Percentiles rank a stretch among this genome's conserved stretches.
These are phyloP conservation scores for Cyclotella cryptica DNA, from an alignment of 108 stramenopile species.

Conservation along the genomic window DNA sequence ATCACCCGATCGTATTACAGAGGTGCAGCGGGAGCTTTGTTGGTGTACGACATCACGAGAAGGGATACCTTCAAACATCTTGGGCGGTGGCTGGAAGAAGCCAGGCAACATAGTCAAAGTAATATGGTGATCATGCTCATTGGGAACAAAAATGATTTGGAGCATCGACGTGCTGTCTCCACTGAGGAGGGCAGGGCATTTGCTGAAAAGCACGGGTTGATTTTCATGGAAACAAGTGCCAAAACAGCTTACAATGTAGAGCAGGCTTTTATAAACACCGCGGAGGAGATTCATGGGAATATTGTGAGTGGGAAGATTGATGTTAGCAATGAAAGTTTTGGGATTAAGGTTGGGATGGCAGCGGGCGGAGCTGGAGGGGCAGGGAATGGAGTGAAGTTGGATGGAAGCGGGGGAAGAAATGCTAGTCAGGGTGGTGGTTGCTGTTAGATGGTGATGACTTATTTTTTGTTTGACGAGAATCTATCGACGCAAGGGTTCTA, in stretches of 20 bases:
- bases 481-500: no score
- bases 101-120: constrained; percentile 94
- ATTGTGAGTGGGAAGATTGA: constrained; percentile 97
- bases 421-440: constrained; percentile 43
- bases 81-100: constrained; percentile 98
- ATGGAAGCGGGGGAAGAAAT: constrained; percentile 8
- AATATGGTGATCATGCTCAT: constrained; percentile 99
- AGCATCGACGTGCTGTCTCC: constrained; percentile 89
- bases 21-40: constrained; percentile 97
- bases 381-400: constrained; percentile 33
- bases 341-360: constrained; percentile 96
- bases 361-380: constrained; percentile 49
- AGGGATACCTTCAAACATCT: constrained; percentile 99
- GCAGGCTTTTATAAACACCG: constrained; percentile 97
- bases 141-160: constrained; percentile 97
- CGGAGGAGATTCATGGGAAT: constrained; percentile 97
- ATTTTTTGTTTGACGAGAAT: no score
- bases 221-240: constrained; percentile 98
- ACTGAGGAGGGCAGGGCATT: constrained; percentile 94
- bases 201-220: constrained; percentile 96
- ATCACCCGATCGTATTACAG: constrained; percentile 99
- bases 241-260: constrained; percentile 99
- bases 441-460: constrained; percentile 40
- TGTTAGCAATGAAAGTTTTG: constrained; percentile 94
- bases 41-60: constrained; percentile 99